Evolutionary conservation across 352 stramenopile genomes (phyloP).

Genomic region (Plasmopara muralis): DNA sequence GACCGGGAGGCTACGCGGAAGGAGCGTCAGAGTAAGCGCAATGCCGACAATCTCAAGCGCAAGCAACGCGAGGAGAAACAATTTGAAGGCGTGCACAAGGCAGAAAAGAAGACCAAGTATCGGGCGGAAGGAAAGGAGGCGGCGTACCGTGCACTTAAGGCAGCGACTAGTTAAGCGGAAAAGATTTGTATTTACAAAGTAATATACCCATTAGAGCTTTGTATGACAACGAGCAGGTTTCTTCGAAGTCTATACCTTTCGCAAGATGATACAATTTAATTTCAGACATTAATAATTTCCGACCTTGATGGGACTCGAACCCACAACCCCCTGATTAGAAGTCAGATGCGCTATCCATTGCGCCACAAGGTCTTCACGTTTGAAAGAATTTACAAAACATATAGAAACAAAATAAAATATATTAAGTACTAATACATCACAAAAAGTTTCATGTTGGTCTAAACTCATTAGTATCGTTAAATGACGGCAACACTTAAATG

Average conservation of each 20-base stretch:
- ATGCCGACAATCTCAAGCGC: conserved; percentile 87
- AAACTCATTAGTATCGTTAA: too few relatives aligned
- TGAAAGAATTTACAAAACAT: background rate
- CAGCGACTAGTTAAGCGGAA: conserved; percentile 19
- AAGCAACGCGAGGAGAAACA: conserved; percentile 88
- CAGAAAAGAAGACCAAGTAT: conserved; percentile 86
- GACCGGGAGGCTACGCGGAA: conserved; percentile 94
- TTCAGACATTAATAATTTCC: conserved; percentile 5
- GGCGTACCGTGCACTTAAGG: conserved; percentile 47
- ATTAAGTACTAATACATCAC: too few relatives aligned
- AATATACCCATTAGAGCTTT: too few relatives aligned
- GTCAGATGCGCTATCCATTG: conserved; percentile 47
- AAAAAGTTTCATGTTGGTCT: too few relatives aligned
- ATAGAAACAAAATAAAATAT: too few relatives aligned
- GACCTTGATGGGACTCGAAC: conserved; percentile 47
- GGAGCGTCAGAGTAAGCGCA: conserved; percentile 83
- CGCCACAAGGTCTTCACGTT: conserved; percentile 26
- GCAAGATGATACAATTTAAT: too few relatives aligned
- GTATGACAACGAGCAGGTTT: too few relatives aligned
- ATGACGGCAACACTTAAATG: too few relatives aligned
- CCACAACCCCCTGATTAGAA: conserved; percentile 51
- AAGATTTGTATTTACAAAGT: background rate
- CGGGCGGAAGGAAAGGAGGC: conserved; percentile 74
- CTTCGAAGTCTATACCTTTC: too few relatives aligned
- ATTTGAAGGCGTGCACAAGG: conserved; percentile 76